Conservation (phyloP, 345 rosid species). For the Linum trigynum region DNA sequence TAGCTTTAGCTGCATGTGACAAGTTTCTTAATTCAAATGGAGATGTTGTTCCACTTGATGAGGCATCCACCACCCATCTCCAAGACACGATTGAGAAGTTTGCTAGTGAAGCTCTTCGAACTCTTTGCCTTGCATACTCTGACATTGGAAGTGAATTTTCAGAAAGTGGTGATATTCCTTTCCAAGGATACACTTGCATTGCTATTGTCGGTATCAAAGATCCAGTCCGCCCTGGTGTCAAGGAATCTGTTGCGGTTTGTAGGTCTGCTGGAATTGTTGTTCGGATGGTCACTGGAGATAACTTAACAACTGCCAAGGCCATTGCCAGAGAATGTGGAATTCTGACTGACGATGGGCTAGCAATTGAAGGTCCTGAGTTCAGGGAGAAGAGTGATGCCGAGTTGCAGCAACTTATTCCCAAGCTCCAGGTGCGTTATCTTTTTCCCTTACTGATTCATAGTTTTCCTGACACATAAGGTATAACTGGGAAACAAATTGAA, state of each 20-base stretch:
- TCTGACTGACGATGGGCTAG: constrained; percentile 24
- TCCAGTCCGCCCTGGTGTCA: constrained; percentile 30
- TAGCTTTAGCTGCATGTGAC: constrained; percentile 63
- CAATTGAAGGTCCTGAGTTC: constrained; percentile 27
- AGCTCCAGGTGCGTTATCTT: constrained; percentile 55
- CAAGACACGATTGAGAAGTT: constrained; percentile 51
- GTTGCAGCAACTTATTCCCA: constrained; percentile 59
- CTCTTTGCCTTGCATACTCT: constrained; percentile 78
- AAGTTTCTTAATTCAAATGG: constrained; percentile 59
- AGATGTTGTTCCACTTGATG: constrained; percentile 62
- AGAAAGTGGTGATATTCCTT: constrained; percentile 41
- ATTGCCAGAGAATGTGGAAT: constrained; percentile 32
- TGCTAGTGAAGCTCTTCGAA: constrained; percentile 89
- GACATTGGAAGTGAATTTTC: constrained; percentile 52
- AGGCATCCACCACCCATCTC: constrained; percentile 34
- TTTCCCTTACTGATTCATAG: background rate
- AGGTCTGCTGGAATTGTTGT: constrained; percentile 27
- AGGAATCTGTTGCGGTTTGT: constrained; percentile 28
- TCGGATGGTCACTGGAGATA: constrained; percentile 29
- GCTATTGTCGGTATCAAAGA: constrained; percentile 31
- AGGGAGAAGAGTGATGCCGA: constrained; percentile 21
- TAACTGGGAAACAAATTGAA: background rate
- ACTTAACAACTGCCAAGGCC: constrained; percentile 27
- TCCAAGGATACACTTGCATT: constrained; percentile 19
- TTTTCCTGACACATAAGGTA: background rate